A percentile compares a stretch with the other conserved stretches of the same genome.
These are phyloP conservation scores for Penicillium expansum DNA, from an alignment of 2,329 filamentous ascomycete species.

Conservation along the genomic window DNA sequence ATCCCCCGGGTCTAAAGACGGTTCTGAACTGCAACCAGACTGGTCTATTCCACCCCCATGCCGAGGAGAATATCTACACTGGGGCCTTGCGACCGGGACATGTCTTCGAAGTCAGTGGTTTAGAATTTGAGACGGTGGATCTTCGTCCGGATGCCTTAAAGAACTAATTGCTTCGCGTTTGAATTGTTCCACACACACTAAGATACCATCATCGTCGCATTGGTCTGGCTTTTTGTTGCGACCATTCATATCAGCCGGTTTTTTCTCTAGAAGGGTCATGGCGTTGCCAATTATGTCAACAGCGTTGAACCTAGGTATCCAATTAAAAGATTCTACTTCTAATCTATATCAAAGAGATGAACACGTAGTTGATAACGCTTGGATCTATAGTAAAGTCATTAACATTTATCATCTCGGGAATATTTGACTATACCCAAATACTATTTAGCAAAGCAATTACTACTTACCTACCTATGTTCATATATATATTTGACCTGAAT, in stretches of 20 bases:
- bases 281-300: neutral
- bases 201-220: slow-evolving; percentile 19
- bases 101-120: slow-evolving; percentile 64
- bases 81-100: slow-evolving; percentile 69
- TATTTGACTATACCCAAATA: neutral
- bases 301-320: neutral
- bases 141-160: slow-evolving; percentile 40
- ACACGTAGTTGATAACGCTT: no score
- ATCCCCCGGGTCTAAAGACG: slow-evolving; percentile 85
- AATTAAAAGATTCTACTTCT: neutral
- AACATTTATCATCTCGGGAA: neutral
- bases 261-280: neutral
- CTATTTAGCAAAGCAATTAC: neutral
- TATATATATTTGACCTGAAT: neutral
- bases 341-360: neutral
- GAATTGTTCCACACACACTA: slow-evolving; percentile 10
- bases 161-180: slow-evolving; percentile 5
- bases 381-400: neutral
- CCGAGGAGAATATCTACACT: slow-evolving; percentile 71
- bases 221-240: neutral
- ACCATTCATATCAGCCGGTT: neutral
- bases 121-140: slow-evolving; percentile 68
- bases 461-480: no score
- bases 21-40: slow-evolving; percentile 74
- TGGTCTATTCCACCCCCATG: slow-evolving; percentile 80